These are phyloP conservation scores for Carex scoparia DNA, from an alignment of 176 grass and related monocot genomes.

Conservation along the genomic window DNA sequence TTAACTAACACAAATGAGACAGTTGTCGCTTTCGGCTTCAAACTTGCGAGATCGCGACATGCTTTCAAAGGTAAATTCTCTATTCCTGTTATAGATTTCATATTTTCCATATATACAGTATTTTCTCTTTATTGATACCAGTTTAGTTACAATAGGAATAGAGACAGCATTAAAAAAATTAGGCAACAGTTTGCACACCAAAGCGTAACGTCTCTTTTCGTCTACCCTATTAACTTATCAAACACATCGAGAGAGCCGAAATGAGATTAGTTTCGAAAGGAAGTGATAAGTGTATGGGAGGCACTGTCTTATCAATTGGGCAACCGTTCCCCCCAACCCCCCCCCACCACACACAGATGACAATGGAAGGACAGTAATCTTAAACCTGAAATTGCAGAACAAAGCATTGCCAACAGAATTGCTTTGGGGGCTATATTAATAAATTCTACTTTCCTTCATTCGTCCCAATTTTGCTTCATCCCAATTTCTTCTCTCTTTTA, in stretches of 20 bases:
- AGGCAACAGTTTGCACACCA: neutral
- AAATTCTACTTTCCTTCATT: neutral
- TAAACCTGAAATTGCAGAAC: neutral
- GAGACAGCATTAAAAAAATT: neutral
- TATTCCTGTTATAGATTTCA: constrained; percentile 22
- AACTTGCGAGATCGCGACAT: constrained; percentile 62
- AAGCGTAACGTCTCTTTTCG: neutral
- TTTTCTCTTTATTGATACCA: constrained; percentile 8
- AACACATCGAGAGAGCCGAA: neutral
- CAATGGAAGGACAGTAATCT: neutral
- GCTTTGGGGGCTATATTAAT: neutral
- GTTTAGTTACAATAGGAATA: neutral
- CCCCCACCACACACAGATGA: neutral
- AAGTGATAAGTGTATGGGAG: neutral
- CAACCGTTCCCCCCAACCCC: neutral
- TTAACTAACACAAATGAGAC: constrained; percentile 20
- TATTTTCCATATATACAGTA: constrained; percentile 17
- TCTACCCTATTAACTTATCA: neutral
- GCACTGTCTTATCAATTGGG: neutral
- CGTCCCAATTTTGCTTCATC: neutral
- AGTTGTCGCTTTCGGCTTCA: constrained; percentile 83
- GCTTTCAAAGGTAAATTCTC: constrained; percentile 53
- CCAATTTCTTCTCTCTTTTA: neutral
- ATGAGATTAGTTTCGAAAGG: neutral
- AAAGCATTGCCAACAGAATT: neutral